Evolutionary conservation across 495 filamentous ascomycete genomes (phyloP).

Genomic region (Talaromyces nanjingensis): DNA sequence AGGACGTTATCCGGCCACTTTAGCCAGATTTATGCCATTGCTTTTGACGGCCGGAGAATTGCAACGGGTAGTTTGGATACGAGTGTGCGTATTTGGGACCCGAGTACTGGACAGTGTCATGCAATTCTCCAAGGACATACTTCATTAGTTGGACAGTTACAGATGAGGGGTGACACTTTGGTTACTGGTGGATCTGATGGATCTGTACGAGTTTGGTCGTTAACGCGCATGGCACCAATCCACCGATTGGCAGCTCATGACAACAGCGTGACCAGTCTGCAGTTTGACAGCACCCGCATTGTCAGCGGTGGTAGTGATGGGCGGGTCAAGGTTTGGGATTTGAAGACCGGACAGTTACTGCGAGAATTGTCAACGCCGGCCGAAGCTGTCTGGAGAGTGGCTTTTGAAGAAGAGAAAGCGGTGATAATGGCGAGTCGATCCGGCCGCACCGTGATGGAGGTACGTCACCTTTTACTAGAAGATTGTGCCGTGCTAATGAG

Average conservation of each 20-base stretch:
- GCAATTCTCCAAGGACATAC: constrained; percentile 97
- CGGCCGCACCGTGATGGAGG: constrained; percentile 92
- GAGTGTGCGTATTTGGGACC: constrained; percentile 95
- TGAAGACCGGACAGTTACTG: constrained; percentile 82
- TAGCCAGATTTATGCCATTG: constrained; percentile 98
- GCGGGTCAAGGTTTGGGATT: constrained; percentile 94
- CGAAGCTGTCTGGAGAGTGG: constrained; percentile 94
- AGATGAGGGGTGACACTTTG: constrained; percentile 88
- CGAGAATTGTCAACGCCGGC: constrained; percentile 84
- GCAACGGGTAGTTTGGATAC: constrained; percentile 98
- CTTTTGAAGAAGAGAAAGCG: constrained; percentile 96
- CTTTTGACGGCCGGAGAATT: constrained; percentile 86
- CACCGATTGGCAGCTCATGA: constrained; percentile 96
- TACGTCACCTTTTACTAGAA: constrained; percentile 23
- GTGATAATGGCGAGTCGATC: constrained; percentile 87
- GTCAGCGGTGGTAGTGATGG: constrained; percentile 95
- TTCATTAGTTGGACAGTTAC: constrained; percentile 92
- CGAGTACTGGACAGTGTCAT: constrained; percentile 74
- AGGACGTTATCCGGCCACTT: constrained; percentile 91
- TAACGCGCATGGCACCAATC: constrained; percentile 80
- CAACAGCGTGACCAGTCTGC: constrained; percentile 93
- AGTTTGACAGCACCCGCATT: constrained; percentile 91
- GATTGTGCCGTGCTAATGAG: background rate
- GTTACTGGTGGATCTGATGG: constrained; percentile 96
- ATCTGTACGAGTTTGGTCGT: constrained; percentile 90